phyloP scores from a whole-genome alignment of 192 early-diverging fungal species.

The Backusella tarrabulga region DNA sequence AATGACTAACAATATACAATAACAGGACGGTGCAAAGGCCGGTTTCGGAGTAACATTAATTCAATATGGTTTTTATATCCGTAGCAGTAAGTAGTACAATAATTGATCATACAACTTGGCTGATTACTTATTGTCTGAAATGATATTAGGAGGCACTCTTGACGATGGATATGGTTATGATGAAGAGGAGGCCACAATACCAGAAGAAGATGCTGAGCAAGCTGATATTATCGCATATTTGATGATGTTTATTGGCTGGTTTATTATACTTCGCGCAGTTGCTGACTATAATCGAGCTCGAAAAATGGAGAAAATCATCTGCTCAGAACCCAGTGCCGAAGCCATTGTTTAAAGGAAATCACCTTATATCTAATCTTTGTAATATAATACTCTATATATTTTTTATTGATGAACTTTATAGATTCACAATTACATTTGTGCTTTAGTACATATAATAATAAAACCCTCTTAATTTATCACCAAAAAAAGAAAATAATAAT shows the following conservation, averaged over 20 bases:
- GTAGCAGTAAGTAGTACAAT: constrained; percentile 30
- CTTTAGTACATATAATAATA: background rate
- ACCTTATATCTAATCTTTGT: background rate
- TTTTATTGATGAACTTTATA: background rate
- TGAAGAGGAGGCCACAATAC: constrained; percentile 12
- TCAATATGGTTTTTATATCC: constrained; percentile 67
- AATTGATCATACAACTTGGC: background rate
- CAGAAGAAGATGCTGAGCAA: constrained; percentile 1
- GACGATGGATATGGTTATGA: constrained; percentile 27
- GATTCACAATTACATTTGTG: background rate
- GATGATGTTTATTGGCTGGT: constrained; percentile 69
- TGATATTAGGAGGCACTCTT: constrained; percentile 23
- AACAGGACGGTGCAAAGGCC: constrained; percentile 62
- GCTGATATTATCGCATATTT: constrained; percentile 54
- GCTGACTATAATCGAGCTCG: constrained; percentile 68
- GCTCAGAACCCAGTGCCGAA: background rate
- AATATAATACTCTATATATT: background rate
- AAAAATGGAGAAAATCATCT: constrained; percentile 62
- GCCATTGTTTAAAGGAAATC: constrained; percentile 1
- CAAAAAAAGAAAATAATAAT: constrained; percentile 4
- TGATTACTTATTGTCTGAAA: background rate
- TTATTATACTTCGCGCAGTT: constrained; percentile 65
- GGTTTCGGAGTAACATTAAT: constrained; percentile 81
- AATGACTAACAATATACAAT: background rate
- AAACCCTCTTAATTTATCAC: background rate